A percentile compares a stretch with the other conserved stretches of the same genome.
These are phyloP conservation scores for Silybum marianum DNA, from an alignment of 129 eudicot species.

Conservation along the genomic window DNA sequence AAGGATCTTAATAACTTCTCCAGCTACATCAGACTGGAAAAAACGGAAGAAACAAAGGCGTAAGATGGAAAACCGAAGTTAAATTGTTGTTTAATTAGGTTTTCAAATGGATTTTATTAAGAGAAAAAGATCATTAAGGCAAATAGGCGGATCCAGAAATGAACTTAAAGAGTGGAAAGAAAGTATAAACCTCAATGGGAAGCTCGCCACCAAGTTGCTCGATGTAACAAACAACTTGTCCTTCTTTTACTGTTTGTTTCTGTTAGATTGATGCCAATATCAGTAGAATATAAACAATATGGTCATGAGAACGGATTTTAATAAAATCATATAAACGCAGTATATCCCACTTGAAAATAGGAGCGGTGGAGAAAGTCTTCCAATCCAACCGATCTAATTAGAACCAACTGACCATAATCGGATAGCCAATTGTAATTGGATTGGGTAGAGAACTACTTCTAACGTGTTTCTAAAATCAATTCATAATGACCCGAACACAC, in stretches of 20 bases:
- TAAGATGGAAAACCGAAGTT: neutral
- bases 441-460: no score
- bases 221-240: slow-evolving; percentile 84
- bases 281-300: neutral
- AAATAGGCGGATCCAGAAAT: neutral
- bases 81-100: neutral
- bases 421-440: no score
- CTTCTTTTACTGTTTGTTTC: slow-evolving; percentile 83
- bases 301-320: neutral
- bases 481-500: no score
- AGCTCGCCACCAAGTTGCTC: slow-evolving; percentile 85
- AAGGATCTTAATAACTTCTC: slow-evolving; percentile 84
- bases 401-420: no score
- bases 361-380: no score
- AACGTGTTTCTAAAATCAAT: no score
- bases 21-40: slow-evolving; percentile 71
- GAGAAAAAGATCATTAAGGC: neutral
- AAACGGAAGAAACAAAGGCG: neutral
- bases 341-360: neutral
- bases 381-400: no score
- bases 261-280: slow-evolving; percentile 37
- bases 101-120: neutral
- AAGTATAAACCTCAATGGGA: slow-evolving; percentile 67
- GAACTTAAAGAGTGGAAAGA: slow-evolving; percentile 15
- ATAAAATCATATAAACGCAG: neutral